These are phyloP conservation scores for Leptomonas pyrrhocoris DNA, from an alignment of 208 protist species.

Conservation along the genomic window DNA sequence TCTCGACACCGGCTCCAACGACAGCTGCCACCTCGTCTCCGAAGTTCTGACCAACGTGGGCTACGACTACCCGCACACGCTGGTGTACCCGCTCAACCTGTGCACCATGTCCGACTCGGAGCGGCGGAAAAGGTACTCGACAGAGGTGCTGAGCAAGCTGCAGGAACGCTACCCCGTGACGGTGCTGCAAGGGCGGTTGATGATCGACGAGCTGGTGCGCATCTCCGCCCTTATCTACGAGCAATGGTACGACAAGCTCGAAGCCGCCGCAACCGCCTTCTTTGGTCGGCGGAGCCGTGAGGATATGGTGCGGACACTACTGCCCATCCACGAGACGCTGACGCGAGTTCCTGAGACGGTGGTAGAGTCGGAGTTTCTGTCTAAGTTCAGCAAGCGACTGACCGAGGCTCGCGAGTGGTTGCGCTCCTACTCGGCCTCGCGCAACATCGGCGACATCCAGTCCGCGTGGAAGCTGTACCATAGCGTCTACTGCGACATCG, in stretches of 20 bases:
- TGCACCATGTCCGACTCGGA: slow-evolving; percentile 89
- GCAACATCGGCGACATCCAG: slow-evolving; percentile 74
- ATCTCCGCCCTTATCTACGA: slow-evolving; percentile 96
- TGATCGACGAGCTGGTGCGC: slow-evolving; percentile 97
- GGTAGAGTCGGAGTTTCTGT: slow-evolving; percentile 95
- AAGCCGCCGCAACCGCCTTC: slow-evolving; percentile 95
- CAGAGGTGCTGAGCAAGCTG: slow-evolving; percentile 75
- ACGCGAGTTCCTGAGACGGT: slow-evolving; percentile 91
- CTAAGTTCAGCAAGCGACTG: slow-evolving; percentile 65
- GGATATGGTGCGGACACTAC: slow-evolving; percentile 87
- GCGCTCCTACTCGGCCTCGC: slow-evolving; percentile 54
- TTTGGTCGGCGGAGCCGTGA: slow-evolving; percentile 89
- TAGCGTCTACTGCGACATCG: slow-evolving; percentile 74
- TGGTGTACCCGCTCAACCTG: slow-evolving; percentile 99
- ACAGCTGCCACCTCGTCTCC: slow-evolving; percentile 94
- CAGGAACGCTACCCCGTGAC: slow-evolving; percentile 68
- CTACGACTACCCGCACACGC: slow-evolving; percentile 97
- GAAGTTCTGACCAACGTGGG: slow-evolving; percentile 94
- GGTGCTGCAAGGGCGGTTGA: slow-evolving; percentile 93
- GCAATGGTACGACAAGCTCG: slow-evolving; percentile 94
- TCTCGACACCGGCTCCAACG: slow-evolving; percentile 91
- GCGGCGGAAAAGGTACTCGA: slow-evolving; percentile 72
- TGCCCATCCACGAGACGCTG: slow-evolving; percentile 96
- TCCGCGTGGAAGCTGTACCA: slow-evolving; percentile 90
- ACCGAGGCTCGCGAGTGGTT: slow-evolving; percentile 76